Base-by-base conservation (phyloP, 805 yeast species). In the Danielia oregonensis region DNA sequence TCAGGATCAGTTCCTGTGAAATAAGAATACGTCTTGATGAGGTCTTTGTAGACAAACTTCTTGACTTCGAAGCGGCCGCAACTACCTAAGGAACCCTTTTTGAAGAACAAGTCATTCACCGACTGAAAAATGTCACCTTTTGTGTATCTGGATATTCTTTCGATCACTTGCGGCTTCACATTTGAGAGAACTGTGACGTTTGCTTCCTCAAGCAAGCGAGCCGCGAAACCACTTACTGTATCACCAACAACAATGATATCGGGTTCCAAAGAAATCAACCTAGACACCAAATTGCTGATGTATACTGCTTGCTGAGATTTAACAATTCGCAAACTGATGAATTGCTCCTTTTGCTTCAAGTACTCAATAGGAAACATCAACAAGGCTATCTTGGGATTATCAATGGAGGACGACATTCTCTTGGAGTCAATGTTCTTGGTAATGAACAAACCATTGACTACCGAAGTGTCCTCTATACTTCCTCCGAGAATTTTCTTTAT, bases 321-420 rank as follows among this genome's bases (percentile, higher is more conserved):
- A 1, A 91, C 81, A 1, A 94, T 84, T 38, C 86, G 84, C 36
- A 89, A 64, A 51, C 95, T 84, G 57, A 87, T 78, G 39, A 87
- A 82, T 42, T 79, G 86, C 44, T 83, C 87, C 35, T 82, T 86
- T 26, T 77, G 79, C 40, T 82, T 78, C 39, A 79, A 68, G 46
- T 87, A 93, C 52, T 89, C 97, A 17, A 93, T 63, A 0, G 97
- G 96, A 50, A 93, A 93, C 69, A 88, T 81, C 5, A 93, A 70
- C 12, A 94, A 66, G 39, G 91, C 78, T 25, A 93, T 83, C 35
- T 79, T 74, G 0, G 99, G 97, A 32, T 75, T 70, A 0, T 54
- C 49, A 6, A 94, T 67, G 16, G 55, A 52, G 5, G 76, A 57
- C 0, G 87, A 76, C 98, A 93, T 94, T 1, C 74, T 56, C 50